Base-by-base conservation (phyloP, 202 grass and related monocot species). In the Brachypodium distachyon region DNA sequence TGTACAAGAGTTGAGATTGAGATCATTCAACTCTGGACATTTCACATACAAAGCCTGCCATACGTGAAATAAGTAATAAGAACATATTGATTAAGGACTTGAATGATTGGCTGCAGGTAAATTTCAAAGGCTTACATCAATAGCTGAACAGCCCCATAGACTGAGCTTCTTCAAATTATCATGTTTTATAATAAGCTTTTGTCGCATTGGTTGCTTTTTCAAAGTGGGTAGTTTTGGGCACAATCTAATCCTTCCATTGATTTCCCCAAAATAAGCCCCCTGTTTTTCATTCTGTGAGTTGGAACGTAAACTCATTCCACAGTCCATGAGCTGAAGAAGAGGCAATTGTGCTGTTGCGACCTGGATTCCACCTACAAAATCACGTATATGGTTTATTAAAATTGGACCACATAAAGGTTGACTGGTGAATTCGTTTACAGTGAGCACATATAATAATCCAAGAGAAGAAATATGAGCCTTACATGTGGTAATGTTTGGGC, bases 1-100 rank as follows among this genome's bases (percentile, higher is more conserved):
- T 81, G 85, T 89, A 84, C 96, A 99, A n/a, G 77, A 89, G 72
- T 96, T 99, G 51, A 99, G 96, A 87, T 99, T 99, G 26, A 96
- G 78, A 84, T 99, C 96, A 81, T 87, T 72, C 29, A 99, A 82
- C 73, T 96, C 87, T 76, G 89, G 85, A 77, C 96, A 99, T 70
- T 91, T 99, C 62, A 99, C 55, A 64, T 96, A 96, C 13, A 99
- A 73, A 73, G 85, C 92, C 96, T 99, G 88, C 14, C 48, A 81
- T 37, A 39, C 59, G 27, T 77, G 50, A 90, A 90, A 78, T 70
- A 73, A 80, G 23, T 65, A 72, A 84, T 25, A 75, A 70, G 10
- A 85, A 4, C 9, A 62, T 64, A 65, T 53, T 28, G 36, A 59
- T 73, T 16, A 32, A 66, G 54, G 13, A 47, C 0, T 17, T 59